Evolutionary conservation across 2,329 filamentous ascomycete species (phyloP), one percentile per base, ranked within the genome.

Genomic region (Trichoderma harzianum): DNA sequence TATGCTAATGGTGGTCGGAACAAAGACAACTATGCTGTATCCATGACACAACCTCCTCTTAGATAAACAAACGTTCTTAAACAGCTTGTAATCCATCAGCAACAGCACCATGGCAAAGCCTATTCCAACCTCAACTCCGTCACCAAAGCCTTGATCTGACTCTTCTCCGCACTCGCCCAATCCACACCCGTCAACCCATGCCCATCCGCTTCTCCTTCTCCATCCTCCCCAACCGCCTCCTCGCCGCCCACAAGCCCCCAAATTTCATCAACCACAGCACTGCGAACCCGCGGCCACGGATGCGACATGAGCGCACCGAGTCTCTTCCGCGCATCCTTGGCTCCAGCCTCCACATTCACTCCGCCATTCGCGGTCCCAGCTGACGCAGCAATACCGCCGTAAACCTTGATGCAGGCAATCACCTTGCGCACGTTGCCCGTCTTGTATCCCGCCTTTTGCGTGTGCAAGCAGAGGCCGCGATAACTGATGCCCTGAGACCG

Each of bases 361-460:
- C 58, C 75, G 11, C 39, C 74, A 61, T 83, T 77, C 2, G 80
- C 79, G 5, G 89, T 88, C 24, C 47, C 75, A 14, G 58, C 74
- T 63, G 83, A 77, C 1, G 80, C 80, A 4, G 89, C 89, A 30
- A 97, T 82, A 0, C 89, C 90, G 3, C 90, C 88, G 80, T 98
- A 98, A 14, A 96, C 88, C 77, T 91, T 92, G 73, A 97, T 84
- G 26, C 93, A 93, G 0, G 93, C 92, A 78, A 93, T 89, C 1
- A 98, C 86, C 80, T 96, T 95, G 65, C 91, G 88, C 57, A 97
- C 88, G 79, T 93, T 96, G 24, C 91, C 90, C 1, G 92, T 92
- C 82, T 95, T 95, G 83, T 92, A 95, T 74, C 95, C 92, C 0
- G 92, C 88, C 80, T 91, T 94, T 77, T 97, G 93, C 5, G 92